Base-by-base conservation (phyloP, 2,329 filamentous ascomycete genomes). In the Tolypocladium ovalisporum region DNA sequence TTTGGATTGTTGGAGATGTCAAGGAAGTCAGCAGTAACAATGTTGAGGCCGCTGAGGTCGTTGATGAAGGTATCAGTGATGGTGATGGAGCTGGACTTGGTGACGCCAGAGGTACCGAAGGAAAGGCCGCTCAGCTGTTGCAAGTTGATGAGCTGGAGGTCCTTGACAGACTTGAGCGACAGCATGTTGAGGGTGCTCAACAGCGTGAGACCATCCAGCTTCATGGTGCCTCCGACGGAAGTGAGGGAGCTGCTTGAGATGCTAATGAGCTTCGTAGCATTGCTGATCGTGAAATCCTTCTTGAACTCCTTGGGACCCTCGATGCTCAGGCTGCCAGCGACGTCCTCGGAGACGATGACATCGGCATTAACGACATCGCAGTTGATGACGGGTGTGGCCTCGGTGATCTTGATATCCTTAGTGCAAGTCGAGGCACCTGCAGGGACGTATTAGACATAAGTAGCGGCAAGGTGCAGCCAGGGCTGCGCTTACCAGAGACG, bases 1-100 rank as follows among this genome's bases (percentile, higher is more conserved):
- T 87, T 86, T 61, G 77, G 77, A 84, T 97, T 97, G 86, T 96
- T 96, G 82, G 89, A 87, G 75, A 99, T 87, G 72, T 89, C 79
- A 71, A 99, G 83, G 63, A 77, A 79, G 58, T 83, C 80, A 56
- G 90, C 86, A n/a, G 81, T 80, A 62, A 83, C 74, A 62, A 97
- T 80, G 71, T 90, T 88, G 71, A 99, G 88, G 68, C 90, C 91
- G 63, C 86, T 79, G 59, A 99, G 82, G 63, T 81, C 84, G 71
- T 78, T 81, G 65, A 99, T 83, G 73, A 86, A 85, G 54, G 94
- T 99, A 79, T 99, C 94, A 74, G 85, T 82, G 71, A 99, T 92
- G 64, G 77, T 75, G 65, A 99, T 82, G 62, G 76, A 81, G 62
- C 75, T 76, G 59, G 89, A 89, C 71, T 84, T 77, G 65, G 80